A percentile compares a stretch with the other conserved stretches of the same genome.
phyloP scores from a whole-genome alignment of 1,284 basidiomycete species.

The Pterula multifida region DNA sequence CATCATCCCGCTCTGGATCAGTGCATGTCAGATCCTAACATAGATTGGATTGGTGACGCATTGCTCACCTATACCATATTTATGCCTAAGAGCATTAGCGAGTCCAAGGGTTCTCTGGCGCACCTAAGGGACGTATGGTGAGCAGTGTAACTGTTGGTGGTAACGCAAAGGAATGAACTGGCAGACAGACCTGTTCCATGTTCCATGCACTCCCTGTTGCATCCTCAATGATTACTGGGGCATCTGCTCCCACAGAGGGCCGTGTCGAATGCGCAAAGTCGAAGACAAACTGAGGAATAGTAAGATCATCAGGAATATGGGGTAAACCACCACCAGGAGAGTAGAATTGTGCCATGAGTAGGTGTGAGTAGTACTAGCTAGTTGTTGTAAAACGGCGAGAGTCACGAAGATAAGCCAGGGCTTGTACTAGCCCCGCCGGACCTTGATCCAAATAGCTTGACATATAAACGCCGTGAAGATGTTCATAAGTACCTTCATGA shows the following conservation, averaged over 20 bases:
- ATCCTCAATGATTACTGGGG: slow-evolving; percentile 60
- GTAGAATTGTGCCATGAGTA: not conserved
- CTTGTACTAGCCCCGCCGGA: no score
- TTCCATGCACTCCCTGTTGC: slow-evolving; percentile 33
- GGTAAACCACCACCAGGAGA: slow-evolving; percentile 20
- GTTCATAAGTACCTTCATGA: no score
- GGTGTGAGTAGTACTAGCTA: no score
- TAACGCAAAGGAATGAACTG: not conserved
- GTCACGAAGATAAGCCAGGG: no score
- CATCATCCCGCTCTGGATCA: slow-evolving; percentile 22
- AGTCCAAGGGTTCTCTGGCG: slow-evolving; percentile 41
- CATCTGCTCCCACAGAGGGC: slow-evolving; percentile 28
- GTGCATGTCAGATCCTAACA: slow-evolving; percentile 3
- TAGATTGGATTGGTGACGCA: slow-evolving; percentile 3
- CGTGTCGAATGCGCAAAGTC: slow-evolving; percentile 37
- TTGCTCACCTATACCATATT: slow-evolving; percentile 44
- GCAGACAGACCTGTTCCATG: slow-evolving; percentile 34
- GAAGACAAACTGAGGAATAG: slow-evolving; percentile 65
- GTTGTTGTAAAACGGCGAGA: no score
- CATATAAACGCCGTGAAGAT: no score
- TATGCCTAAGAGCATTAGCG: slow-evolving; percentile 46
- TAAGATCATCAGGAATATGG: slow-evolving; percentile 56
- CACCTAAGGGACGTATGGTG: slow-evolving; percentile 20
- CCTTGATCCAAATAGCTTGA: no score
- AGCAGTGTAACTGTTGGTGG: slow-evolving; percentile 1